Evolutionary conservation across 352 stramenopile genomes (phyloP).

Genomic region (Globisporangium nodosum): DNA sequence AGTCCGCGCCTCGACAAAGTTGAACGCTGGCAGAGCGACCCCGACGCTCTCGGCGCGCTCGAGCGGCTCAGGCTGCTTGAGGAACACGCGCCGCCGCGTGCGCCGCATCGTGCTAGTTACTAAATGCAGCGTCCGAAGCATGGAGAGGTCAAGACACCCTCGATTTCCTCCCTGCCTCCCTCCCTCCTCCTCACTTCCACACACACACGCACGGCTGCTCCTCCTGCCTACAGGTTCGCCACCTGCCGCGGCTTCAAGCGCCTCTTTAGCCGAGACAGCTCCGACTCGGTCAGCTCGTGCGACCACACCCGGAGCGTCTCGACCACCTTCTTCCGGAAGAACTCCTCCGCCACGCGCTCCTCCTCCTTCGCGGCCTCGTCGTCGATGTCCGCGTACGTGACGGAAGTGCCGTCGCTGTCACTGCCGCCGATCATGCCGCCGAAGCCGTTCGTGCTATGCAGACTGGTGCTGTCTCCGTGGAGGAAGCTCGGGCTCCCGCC

Average conservation of each 20-base stretch:
- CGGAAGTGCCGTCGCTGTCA: conserved; percentile 2
- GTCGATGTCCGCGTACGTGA: conserved; percentile 34
- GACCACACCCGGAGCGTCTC: conserved; percentile 62
- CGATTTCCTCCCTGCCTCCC: too few relatives aligned
- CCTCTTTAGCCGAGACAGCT: conserved; percentile 66
- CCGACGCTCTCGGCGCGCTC: conserved; percentile 23
- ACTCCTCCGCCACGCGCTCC: conserved; percentile 36
- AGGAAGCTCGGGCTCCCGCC: conserved; percentile 6
- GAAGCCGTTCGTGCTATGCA: conserved; percentile 1
- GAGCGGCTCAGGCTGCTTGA: conserved; percentile 11
- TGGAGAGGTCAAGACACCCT: not conserved
- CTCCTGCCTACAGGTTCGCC: conserved; percentile 31
- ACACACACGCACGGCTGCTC: conserved; percentile 1
- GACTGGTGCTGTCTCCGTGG: not conserved
- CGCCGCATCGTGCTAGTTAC: conserved; percentile 8
- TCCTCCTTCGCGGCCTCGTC: conserved; percentile 31
- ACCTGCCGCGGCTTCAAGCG: conserved; percentile 57
- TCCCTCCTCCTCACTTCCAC: not conserved
- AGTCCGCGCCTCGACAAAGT: conserved; percentile 47
- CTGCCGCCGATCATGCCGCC: conserved; percentile 11
- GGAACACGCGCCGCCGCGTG: not conserved
- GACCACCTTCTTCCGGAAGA: conserved; percentile 75
- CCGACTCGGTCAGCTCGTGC: conserved; percentile 62
- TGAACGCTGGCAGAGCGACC: conserved; percentile 45
- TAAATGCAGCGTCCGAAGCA: not conserved